Evolutionary conservation across 2,329 filamentous ascomycete genomes (phyloP).

Genomic region (Tolypocladium ophioglossoides): DNA sequence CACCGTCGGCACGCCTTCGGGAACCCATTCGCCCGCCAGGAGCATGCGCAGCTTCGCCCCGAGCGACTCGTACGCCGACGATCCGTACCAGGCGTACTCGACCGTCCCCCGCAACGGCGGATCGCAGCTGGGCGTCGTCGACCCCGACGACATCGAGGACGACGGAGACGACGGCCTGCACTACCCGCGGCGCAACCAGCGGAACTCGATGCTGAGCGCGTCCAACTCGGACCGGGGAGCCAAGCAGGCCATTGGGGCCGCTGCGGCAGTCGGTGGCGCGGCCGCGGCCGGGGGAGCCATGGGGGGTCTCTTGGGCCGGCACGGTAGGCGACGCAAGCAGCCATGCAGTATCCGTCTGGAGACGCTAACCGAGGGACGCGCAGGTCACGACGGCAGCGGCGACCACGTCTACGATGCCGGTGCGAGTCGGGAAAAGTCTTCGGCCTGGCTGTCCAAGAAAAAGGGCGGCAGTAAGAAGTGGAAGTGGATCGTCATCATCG

Average conservation of each 20-base stretch:
- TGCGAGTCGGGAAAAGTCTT: constrained; percentile 8
- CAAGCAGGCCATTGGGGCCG: constrained; percentile 17
- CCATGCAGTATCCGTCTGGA: neutral
- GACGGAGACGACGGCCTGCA: constrained; percentile 79
- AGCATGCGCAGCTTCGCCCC: constrained; percentile 33
- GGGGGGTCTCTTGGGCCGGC: constrained; percentile 18
- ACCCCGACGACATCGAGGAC: constrained; percentile 73
- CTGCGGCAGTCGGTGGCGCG: constrained; percentile 33
- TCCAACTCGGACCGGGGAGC: constrained; percentile 29
- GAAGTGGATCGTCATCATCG: constrained; percentile 56
- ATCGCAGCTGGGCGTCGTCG: constrained; percentile 46
- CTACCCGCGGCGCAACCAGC: constrained; percentile 32
- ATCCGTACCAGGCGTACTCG: constrained; percentile 55
- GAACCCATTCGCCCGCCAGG: constrained; percentile 34
- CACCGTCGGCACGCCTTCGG: constrained; percentile 22
- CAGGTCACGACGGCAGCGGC: neutral
- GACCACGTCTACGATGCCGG: constrained; percentile 1
- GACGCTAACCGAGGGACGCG: neutral
- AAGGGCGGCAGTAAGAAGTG: constrained; percentile 51
- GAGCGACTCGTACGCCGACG: constrained; percentile 44
- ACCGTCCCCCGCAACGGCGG: constrained; percentile 30
- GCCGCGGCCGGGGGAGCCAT: constrained; percentile 27
- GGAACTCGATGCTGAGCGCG: constrained; percentile 50
- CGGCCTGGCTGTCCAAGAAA: constrained; percentile 20
- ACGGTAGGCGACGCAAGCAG: constrained; percentile 8